Conservation (phyloP, 768 basidiomycete genomes). For the Amanita polypyramis region DNA sequence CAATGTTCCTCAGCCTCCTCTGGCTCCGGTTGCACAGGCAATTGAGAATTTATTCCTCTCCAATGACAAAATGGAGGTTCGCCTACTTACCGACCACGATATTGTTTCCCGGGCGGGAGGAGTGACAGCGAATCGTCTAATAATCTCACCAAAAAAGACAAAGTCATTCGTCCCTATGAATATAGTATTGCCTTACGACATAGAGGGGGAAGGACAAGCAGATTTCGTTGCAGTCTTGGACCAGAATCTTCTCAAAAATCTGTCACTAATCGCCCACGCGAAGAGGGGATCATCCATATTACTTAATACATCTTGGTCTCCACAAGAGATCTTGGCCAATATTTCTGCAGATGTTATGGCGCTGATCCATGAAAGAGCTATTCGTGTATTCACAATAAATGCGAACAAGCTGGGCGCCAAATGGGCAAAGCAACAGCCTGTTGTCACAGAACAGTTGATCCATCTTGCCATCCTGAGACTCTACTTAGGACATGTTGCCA, state of each 20-base stretch:
- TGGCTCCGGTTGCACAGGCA: slow-evolving; percentile 43
- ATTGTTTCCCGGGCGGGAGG: slow-evolving; percentile 67
- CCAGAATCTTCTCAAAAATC: slow-evolving; percentile 66
- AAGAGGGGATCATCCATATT: slow-evolving; percentile 63
- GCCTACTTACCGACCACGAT: slow-evolving; percentile 63
- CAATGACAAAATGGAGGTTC: slow-evolving; percentile 40
- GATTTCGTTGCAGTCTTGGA: slow-evolving; percentile 75
- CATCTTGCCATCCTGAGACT: slow-evolving; percentile 79
- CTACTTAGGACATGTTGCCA: slow-evolving; percentile 61
- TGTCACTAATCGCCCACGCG: slow-evolving; percentile 59
- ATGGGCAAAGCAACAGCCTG: slow-evolving; percentile 26
- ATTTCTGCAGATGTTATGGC: slow-evolving; percentile 40
- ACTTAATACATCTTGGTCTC: slow-evolving; percentile 64
- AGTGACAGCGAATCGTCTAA: slow-evolving; percentile 54
- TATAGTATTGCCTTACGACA: slow-evolving; percentile 45
- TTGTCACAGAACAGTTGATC: slow-evolving; percentile 38
- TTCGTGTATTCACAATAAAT: slow-evolving; percentile 53
- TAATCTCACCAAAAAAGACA: slow-evolving; percentile 43
- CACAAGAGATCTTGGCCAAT: slow-evolving; percentile 62
- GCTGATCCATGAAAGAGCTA: slow-evolving; percentile 37
- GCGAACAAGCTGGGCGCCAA: slow-evolving; percentile 39
- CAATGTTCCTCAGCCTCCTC: slow-evolving; percentile 43
- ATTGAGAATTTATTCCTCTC: slow-evolving; percentile 50
- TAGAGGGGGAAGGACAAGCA: slow-evolving; percentile 32
- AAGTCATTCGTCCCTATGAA: slow-evolving; percentile 40